phyloP scores from a whole-genome alignment of 352 stramenopile genomes.

The Phytophthora palmivora region DNA sequence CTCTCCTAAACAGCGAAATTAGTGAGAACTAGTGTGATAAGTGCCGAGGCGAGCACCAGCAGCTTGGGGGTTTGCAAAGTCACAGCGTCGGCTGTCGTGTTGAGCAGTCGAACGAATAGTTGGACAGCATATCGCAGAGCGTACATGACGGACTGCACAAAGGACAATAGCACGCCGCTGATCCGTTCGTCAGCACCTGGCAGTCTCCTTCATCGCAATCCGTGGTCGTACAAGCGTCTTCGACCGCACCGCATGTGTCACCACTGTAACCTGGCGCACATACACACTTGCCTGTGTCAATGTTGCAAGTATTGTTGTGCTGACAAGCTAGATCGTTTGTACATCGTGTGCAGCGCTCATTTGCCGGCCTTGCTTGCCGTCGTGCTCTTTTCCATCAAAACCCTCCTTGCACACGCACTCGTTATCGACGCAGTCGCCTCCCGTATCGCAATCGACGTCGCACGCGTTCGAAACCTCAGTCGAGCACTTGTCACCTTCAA shows the following conservation, averaged over 20 bases:
- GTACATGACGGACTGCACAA: constrained; percentile 44
- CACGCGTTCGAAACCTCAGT: constrained; percentile 50
- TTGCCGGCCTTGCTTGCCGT: constrained; percentile 54
- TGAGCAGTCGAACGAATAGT: constrained; percentile 48
- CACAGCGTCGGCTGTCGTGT: constrained; percentile 28
- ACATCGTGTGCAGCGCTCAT: constrained; percentile 58
- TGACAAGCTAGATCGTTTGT: constrained; percentile 64
- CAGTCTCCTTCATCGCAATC: constrained; percentile 51
- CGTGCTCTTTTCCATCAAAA: constrained; percentile 50
- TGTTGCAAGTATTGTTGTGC: constrained; percentile 60
- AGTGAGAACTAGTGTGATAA: constrained; percentile 41
- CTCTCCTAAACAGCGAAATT: constrained; percentile 49
- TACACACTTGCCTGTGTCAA: constrained; percentile 58
- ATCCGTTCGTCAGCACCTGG: constrained; percentile 54
- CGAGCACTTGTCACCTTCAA: constrained; percentile 56
- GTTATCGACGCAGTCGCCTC: constrained; percentile 56
- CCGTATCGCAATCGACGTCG: constrained; percentile 62
- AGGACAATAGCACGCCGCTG: constrained; percentile 52
- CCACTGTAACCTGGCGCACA: constrained; percentile 54
- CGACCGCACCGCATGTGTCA: constrained; percentile 57
- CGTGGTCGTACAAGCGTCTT: constrained; percentile 54
- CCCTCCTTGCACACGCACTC: constrained; percentile 58
- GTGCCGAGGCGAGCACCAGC: constrained; percentile 44
- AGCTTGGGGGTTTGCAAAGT: constrained; percentile 44
- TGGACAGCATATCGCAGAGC: constrained; percentile 44